Base-by-base conservation (phyloP, 2,329 filamentous ascomycete genomes). In the Claviceps capensis region DNA sequence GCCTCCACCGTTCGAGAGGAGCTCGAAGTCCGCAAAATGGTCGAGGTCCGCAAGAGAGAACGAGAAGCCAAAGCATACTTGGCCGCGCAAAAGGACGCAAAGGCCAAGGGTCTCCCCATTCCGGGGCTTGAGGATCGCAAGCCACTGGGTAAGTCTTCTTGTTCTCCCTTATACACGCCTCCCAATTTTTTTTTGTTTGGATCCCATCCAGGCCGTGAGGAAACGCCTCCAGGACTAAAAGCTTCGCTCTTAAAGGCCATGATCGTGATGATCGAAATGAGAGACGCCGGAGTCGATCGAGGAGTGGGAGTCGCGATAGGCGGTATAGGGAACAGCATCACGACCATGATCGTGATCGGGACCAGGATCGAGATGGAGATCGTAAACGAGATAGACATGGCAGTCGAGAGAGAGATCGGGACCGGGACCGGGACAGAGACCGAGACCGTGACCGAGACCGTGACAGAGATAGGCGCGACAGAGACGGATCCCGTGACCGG, bases 51-150 rank as follows among this genome's bases (percentile, higher is more conserved):
- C 62, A 78, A 80, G 61, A 74, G 79, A 49, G 79, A 82, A 62
- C 75, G 75, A 56, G 79, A 83, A 63, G 81, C 81, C 41, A 82
- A 81, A 62, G 78, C 78, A 4, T 83, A 83, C 58, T 67, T 82
- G 40, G 78, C 78, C 6, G 78, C 78, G 2, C 78, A 81, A 58
- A 76, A 77, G 55, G 78, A 82, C 57, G 79, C 79, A 36, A 72
- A 76, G 34, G 73, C 73, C 47, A 82, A 82, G 60, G 78, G 78
- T 8, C 62, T 80, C 42, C 77, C 78, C 1, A 65, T 79, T 19
- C 77, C 77, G 0, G 75, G 77, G n/a, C 67, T 79, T n/a, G 75
- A 79, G 50, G 77, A 79, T 57, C 73, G 70, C 56, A 69, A 67
- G 55, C 16, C 48, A 5, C 45, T 34, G 19, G 47, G 38, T 49